Base-by-base conservation (phyloP, 1,139 yeast species). In the Diutina mesorugosa region DNA sequence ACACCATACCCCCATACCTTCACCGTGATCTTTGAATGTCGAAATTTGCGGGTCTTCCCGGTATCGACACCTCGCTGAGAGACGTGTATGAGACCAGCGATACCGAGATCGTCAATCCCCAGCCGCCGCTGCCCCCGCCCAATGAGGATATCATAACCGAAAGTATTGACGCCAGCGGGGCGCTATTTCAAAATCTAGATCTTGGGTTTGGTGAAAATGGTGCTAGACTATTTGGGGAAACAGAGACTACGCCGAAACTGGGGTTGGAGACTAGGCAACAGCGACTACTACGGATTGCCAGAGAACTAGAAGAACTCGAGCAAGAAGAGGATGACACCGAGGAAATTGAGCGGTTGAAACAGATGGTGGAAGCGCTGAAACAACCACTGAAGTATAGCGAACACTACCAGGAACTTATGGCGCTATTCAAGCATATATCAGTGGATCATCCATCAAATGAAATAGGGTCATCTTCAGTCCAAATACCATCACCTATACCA, bases 251-350 rank as follows among this genome's bases (percentile, higher is more conserved):
- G 59, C 59, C 12, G 65, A 67, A 4, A 57, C 56, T 14, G 59
- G 61, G 14, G 64, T 65, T 64, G 16, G 83, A 79, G 61, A 72
- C 78, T 0, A 60, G 65, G 8, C 75, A 69, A 21, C 80, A 78
- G 62, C 75, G 72, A 60, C 60, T 82, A 47, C 71, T 72, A 1
- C 64, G 85, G 55, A 73, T 82, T 46, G 64, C 70, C 41, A 63
- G 72, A 38, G 85, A 80, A 60, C 65, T 81, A 51, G 71, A 71
- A 45, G 81, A 77, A 57, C 63, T 78, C 4, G 56, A 60, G 47
- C 51, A 16, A 14, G 18, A 16, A 16, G 14, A 8, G 7, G 60
- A 56, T 10, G 59, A 57, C 9, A 53, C 47, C n/a, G 57, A 45
- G 1, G 45, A 14, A 16, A 10, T 9, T 30, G 46, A 29, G 26